Evolutionary conservation across 768 basidiomycete genomes (phyloP).

Genomic region (Leccinellum rugosiceps): DNA sequence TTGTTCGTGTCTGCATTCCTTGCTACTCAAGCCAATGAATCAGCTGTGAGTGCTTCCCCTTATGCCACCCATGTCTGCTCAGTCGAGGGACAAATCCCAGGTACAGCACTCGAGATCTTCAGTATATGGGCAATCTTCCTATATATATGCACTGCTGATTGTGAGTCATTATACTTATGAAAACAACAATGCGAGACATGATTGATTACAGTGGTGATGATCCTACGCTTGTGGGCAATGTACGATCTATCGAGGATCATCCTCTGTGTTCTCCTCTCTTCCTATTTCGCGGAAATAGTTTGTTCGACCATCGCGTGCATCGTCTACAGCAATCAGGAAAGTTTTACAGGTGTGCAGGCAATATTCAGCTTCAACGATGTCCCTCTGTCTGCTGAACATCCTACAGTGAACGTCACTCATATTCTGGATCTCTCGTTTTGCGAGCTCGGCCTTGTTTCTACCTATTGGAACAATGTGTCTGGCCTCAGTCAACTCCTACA

Average conservation of each 20-base stretch:
- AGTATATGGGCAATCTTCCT: background rate
- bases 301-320: background rate
- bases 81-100: background rate
- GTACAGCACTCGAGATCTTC: background rate
- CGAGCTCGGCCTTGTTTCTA: too few relatives aligned
- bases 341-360: background rate
- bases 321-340: background rate
- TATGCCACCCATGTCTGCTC: background rate
- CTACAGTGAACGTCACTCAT: background rate
- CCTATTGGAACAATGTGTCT: background rate
- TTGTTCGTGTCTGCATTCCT: background rate
- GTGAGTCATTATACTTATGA: background rate
- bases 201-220: slow-evolving; percentile 11
- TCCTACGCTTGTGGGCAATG: slow-evolving; percentile 15
- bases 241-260: slow-evolving; percentile 7
- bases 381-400: background rate
- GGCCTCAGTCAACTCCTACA: background rate
- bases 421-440: slow-evolving; percentile 2
- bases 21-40: background rate
- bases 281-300: slow-evolving; percentile 5
- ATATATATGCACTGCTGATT: too few relatives aligned
- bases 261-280: slow-evolving; percentile 7
- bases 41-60: background rate
- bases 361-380: background rate
- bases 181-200: background rate